Evolutionary conservation across 805 yeast genomes (phyloP), one percentile per base, ranked within the genome.

Genomic region (Kregervanrija fluxuum): DNA sequence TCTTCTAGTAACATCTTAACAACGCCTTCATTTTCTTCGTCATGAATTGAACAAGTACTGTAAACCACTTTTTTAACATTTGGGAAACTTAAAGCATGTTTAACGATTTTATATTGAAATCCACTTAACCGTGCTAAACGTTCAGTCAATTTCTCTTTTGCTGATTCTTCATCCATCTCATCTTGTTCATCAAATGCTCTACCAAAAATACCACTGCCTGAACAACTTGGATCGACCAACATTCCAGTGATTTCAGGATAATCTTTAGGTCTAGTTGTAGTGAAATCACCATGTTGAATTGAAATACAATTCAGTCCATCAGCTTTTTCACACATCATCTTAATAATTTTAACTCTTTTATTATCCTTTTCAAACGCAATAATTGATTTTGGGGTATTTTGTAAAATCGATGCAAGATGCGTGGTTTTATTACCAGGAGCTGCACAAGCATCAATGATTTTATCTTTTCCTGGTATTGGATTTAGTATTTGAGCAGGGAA

Each of bases 341-440:
- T 71, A 50, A 93, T 68, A 11, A 80, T 76, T 46, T 79, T 70
- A 1, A 86, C 84, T 49, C 99, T 72, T 38, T 75, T 74, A 2
- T 73, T 67, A 57, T 93, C 95, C 57, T 89, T 76, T 63, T 93
- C 99, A 64, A 89, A 93, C 0, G 99, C 99, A 53, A 73, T 73
- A 9, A 89, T 80, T 5, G 77, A 74, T 12, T 51, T 42, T 0
- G 68, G 67, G 2, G 65, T 53, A 34, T 66, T 65, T 3, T 57
- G 52, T 16, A 87, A 63, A 41, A 76, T 68, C 0, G 93, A 78
- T 0, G 96, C 96, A 16, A 83, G 67, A 65, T 91, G 98, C 0
- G 97, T 87, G 0, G 99, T 93, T 61, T 93, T 95, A 64, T 93
- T 93, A 5, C 99, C 99, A 4, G 99, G 99, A 0, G 99, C 99